Base-by-base conservation (phyloP, 2,329 filamentous ascomycete genomes). In the Rhinocladiella mackenziei region DNA sequence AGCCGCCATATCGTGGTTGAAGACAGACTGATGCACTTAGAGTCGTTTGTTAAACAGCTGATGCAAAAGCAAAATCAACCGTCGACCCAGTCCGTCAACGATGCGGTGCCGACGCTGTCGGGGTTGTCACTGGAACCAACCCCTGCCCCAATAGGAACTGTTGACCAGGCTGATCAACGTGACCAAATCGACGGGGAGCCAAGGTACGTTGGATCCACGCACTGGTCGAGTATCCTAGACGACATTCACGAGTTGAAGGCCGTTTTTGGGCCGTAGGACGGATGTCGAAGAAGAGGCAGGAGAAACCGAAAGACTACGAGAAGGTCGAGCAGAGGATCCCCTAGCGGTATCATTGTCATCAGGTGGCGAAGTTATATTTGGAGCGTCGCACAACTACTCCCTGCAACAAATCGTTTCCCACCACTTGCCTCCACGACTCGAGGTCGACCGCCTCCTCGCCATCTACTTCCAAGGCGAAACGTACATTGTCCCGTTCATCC, bases 211-310 rank as follows among this genome's bases (percentile, higher is more conserved):
- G 66, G 63, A 8, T 62, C 63, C 11, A 59, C 63, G 13, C 67
- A 70, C 44, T 69, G 67, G 67, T 60, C 61, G 25, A 60, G 67
- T 2, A 64, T 69, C 6, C 45, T 69, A 34, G 59, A 64, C 40
- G 60, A 64, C 34, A 52, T 54, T 11, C 42, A 52, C 5, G 34
- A 53, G 26, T 22, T 54, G 13, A 48, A 48, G 37, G 41, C 39
- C 18, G 48, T 37, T 4, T 19, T 54, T n/a, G n/a, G n/a, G n/a
- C 3, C 14, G 19, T 34, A 18, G 11, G 3, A 11, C 26, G 11
- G 18, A 10, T 29, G 40, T 39, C 13, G 14, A 18, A 8, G 41
- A 40, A 33, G 33, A 40, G 14, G 19, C 5, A 6, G 14, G n/a
- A 26, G 42, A 39, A 14, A 10, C 8, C 11, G 22, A 13, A 28